Evolutionary conservation across 306 rosid genomes (phyloP), one percentile per base, ranked within the genome.

Genomic region (Vigna trinervia): DNA sequence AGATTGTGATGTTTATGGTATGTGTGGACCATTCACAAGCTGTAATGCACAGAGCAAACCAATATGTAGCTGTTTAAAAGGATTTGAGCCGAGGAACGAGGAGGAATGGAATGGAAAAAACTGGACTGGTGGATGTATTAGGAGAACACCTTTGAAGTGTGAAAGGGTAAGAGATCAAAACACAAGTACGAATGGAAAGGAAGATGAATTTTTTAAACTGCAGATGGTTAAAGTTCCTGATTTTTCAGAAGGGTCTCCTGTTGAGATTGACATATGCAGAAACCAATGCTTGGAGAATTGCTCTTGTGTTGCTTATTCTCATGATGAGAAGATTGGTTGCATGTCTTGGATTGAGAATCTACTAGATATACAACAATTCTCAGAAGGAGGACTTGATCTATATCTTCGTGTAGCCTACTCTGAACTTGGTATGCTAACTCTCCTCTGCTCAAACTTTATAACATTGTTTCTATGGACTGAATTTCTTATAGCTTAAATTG

Each of bases 41-140:
- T 87, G 96, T 80, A 86, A 85, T 12, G 15, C 79, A 1, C 11
- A 36, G 4, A 56, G 0, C 0, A 52, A 69, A 17, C 83, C 93
- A 0, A 8, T 73, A n/a, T 87, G 96, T 12, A 71, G 74, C 4
- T 90, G 93, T 70, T 70, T 85, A 51, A 71, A 13, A 38, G 91
- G 91, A 28, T 90, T 85, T 58, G 60, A 36, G 19, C 88, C 91
- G 12, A 87, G 71, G 74, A 80, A 71, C 43, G 23, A 5, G 65
- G 51, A 78, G 17, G 85, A 76, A 1, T 88, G 93, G 89, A 58
- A 67, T 0, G 51, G 2, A 1, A 47, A 78, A 1, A 77, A 73
- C 22, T 85, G 87, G 87, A 82, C 61, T 3, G 53, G 32, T 48
- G 85, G 93, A 19, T 90, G 91, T 66, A 53, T 80, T 58, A 79